These are phyloP conservation scores for Albophoma yamanashiensis DNA, from an alignment of 2,329 filamentous ascomycete species.

Conservation along the genomic window DNA sequence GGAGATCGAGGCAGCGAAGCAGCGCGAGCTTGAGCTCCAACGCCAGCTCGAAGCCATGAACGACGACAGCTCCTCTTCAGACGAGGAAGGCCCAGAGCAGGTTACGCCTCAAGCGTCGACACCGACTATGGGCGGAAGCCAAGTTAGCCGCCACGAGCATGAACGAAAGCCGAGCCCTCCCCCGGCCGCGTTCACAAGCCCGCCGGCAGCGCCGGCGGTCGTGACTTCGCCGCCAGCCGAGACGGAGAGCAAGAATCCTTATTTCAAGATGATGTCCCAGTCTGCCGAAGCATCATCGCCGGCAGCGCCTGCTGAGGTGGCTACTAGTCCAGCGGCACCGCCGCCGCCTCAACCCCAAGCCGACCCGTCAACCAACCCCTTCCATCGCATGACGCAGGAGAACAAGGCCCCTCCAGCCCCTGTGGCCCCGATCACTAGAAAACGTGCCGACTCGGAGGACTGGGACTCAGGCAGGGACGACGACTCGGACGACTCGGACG, in stretches of 20 bases:
- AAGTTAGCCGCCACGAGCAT: slow-evolving; percentile 41
- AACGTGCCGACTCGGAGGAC: slow-evolving; percentile 50
- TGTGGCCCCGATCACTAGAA: slow-evolving; percentile 40
- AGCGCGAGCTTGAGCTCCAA: slow-evolving; percentile 82
- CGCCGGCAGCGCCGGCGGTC: slow-evolving; percentile 40
- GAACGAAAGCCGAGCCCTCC: slow-evolving; percentile 42
- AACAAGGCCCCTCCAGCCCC: slow-evolving; percentile 36
- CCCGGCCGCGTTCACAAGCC: slow-evolving; percentile 33
- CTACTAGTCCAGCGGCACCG: slow-evolving; percentile 25
- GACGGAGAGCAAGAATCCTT: slow-evolving; percentile 85
- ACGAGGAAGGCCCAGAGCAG: slow-evolving; percentile 67
- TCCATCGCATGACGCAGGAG: slow-evolving; percentile 74
- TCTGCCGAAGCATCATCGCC: slow-evolving; percentile 41
- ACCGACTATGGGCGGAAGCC: slow-evolving; percentile 40
- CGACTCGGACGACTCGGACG: slow-evolving; percentile 59
- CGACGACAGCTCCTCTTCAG: slow-evolving; percentile 66
- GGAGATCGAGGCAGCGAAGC: slow-evolving; percentile 83
- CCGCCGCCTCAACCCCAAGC: slow-evolving; percentile 26
- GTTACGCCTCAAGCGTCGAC: slow-evolving; percentile 53
- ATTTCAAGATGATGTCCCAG: slow-evolving; percentile 81
- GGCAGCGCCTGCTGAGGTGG: slow-evolving; percentile 28
- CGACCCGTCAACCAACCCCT: slow-evolving; percentile 82
- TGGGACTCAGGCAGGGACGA: slow-evolving; percentile 70
- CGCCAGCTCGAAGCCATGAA: slow-evolving; percentile 69
- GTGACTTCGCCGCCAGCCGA: slow-evolving; percentile 48